These are phyloP conservation scores for Coccomyxa subellipsoidea DNA, from an alignment of 163 green algal species.

Conservation along the genomic window DNA sequence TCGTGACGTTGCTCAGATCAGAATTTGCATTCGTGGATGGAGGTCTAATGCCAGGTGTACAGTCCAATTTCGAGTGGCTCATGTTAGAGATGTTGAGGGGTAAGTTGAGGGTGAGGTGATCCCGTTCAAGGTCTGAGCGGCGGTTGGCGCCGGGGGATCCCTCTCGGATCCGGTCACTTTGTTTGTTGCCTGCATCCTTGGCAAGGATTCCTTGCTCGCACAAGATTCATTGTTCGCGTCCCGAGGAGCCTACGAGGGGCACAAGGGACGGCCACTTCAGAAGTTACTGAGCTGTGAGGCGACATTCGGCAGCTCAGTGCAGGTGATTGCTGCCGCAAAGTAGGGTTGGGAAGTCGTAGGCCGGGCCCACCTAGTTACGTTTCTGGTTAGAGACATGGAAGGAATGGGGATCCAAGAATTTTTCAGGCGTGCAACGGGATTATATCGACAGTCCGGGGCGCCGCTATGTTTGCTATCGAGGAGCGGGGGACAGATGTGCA, in stretches of 20 bases:
- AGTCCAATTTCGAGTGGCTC: background rate
- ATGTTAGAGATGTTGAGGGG: background rate
- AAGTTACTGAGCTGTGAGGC: background rate
- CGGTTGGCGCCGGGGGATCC: background rate
- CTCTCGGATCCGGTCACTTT: background rate
- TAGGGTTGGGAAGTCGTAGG: background rate
- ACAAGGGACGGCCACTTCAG: no score
- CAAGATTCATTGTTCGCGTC: no score
- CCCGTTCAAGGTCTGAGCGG: background rate
- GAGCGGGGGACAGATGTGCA: background rate
- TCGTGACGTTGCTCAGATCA: no score
- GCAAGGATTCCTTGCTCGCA: no score
- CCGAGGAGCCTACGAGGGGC: no score
- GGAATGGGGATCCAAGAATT: background rate
- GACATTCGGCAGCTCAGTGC: background rate
- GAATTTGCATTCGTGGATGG: no score
- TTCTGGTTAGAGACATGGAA: background rate
- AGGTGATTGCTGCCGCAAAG: background rate
- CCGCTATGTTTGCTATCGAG: background rate
- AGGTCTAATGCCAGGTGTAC: no score
- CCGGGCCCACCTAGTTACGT: background rate
- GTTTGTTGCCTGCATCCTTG: background rate
- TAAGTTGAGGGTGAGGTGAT: background rate
- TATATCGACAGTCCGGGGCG: background rate
- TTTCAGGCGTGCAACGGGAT: background rate